phyloP scores from a whole-genome alignment of 2,329 filamentous ascomycete genomes.

The Beauveria brongniartii region DNA sequence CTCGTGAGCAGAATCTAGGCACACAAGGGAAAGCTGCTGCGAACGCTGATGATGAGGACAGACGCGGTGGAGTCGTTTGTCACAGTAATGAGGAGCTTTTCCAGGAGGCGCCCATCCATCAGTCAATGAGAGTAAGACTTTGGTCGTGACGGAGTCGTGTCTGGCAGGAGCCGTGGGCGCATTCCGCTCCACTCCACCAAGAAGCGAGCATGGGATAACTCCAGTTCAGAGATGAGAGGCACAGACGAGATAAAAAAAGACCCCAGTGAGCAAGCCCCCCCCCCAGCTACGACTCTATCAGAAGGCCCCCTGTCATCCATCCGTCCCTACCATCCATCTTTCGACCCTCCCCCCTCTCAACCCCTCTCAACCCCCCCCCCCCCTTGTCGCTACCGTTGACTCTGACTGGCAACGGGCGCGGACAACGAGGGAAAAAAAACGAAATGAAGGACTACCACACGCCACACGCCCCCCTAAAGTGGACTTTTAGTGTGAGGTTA shows the following conservation, averaged over 20 bases:
- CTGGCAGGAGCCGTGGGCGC: conserved; percentile 5
- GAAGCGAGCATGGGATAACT: not conserved
- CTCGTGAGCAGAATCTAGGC: not conserved
- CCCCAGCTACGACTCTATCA: not conserved
- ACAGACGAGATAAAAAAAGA: not conserved
- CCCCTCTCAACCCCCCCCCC: not conserved
- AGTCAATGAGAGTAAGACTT: not conserved
- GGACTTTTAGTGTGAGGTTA: conserved; percentile 4
- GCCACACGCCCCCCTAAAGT: conserved; percentile 1
- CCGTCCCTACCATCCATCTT: not conserved
- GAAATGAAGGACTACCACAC: conserved; percentile 12
- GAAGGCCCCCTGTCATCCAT: not conserved
- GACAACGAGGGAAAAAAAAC: not conserved
- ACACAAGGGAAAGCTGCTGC: not conserved
- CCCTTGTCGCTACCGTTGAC: not conserved
- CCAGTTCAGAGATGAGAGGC: not conserved
- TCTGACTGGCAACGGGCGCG: conserved; percentile 2
- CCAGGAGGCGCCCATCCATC: not conserved
- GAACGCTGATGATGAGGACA: not conserved
- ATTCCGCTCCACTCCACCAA: conserved; percentile 1
- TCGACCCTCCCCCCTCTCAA: no score
- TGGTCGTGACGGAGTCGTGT: not conserved
- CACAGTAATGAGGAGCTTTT: not conserved
- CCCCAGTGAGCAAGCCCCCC: not conserved
- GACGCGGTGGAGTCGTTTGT: not conserved